These are phyloP conservation scores for Acmispon strigosus DNA, from an alignment of 306 rosid genomes.

Conservation along the genomic window DNA sequence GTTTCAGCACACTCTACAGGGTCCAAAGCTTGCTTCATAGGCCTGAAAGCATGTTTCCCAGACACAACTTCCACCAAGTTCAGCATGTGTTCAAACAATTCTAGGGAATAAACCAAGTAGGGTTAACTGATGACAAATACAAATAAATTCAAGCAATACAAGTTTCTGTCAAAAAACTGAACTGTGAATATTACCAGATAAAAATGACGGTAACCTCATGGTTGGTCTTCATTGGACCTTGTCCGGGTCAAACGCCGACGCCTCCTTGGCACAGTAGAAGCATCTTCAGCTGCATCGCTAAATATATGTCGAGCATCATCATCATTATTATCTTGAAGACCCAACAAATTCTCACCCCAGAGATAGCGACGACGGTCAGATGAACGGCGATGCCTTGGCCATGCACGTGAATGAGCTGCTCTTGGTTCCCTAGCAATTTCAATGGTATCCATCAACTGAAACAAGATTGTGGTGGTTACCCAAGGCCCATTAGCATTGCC, in stretches of 20 bases:
- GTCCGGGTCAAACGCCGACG: slow-evolving; percentile 36
- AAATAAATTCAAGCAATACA: slow-evolving; percentile 29
- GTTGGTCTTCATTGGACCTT: slow-evolving; percentile 29
- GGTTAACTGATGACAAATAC: too few species aligned
- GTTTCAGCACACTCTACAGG: slow-evolving; percentile 5
- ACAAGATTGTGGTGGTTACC: slow-evolving; percentile 65
- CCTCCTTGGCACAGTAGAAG: slow-evolving; percentile 67
- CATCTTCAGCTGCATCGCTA: slow-evolving; percentile 41
- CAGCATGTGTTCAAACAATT: slow-evolving; percentile 32
- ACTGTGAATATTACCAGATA: slow-evolving; percentile 46
- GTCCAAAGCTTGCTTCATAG: slow-evolving; percentile 20
- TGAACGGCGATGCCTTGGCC: slow-evolving; percentile 60
- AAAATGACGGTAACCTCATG: slow-evolving; percentile 24
- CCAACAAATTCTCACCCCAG: slow-evolving; percentile 84
- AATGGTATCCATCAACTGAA: slow-evolving; percentile 72
- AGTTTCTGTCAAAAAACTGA: slow-evolving; percentile 15
- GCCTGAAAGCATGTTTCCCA: slow-evolving; percentile 19
- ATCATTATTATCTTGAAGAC: slow-evolving; percentile 39
- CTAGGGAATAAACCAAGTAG: slow-evolving; percentile 35
- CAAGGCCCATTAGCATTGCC: slow-evolving; percentile 49
- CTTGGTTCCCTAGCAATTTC: slow-evolving; percentile 62
- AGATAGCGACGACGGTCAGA: slow-evolving; percentile 60
- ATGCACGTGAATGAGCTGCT: slow-evolving; percentile 48
- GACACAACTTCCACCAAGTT: slow-evolving; percentile 13
- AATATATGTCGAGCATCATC: slow-evolving; percentile 37